Base-by-base conservation (phyloP, 116 monocot genomes). In the Thalassia testudinum region DNA sequence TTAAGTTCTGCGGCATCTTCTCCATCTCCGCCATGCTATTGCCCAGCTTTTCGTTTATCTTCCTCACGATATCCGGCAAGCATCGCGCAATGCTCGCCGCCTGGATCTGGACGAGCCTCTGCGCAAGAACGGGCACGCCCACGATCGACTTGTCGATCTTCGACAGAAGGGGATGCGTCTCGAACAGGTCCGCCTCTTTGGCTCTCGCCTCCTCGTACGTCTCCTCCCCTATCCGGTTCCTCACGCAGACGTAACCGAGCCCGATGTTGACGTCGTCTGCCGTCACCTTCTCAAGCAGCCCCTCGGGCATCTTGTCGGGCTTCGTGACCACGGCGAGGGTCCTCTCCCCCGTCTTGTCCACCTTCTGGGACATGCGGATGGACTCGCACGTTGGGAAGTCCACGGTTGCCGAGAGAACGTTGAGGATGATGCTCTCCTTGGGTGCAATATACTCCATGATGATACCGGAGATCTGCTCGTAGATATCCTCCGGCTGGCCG, bases 401-500 rank as follows among this genome's bases (percentile, higher is more conserved):
- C 7, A 77, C 81, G 8, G 68, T 63, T 0, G 88, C 88, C 0
- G 83, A 76, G 0, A 88, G 57, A 1, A 89, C 83, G 22, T 89
- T 89, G 24, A 89, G 66, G 15, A 89, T 83, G 5, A 83, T 89
- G 56, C 80, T 83, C 56, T 77, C 80, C 37, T 69, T 62, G 0
- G 89, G 83, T 1, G 47, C n/a, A 0, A 88, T 89, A 37, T 82
- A 89, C 69, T 83, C 63, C 69, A 52, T 77, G 20, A 89, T 89
- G 1, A 89, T 83, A 1, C 18, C 21, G 1, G 71, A 45, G 0
- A 89, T 77, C 53, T 83, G 88, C 26, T 83, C 83, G 49, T 89
- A 89, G 24, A 89, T 89, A 62, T 89, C 49, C 4, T 66, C 74
- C 0, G 88, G 88, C 59, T 89, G 88, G 13, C 88, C 88, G 40